Evolutionary conservation across 2,329 filamentous ascomycete species (phyloP), one percentile per base, ranked within the genome.

Genomic region (Aspergillus udagawae): DNA sequence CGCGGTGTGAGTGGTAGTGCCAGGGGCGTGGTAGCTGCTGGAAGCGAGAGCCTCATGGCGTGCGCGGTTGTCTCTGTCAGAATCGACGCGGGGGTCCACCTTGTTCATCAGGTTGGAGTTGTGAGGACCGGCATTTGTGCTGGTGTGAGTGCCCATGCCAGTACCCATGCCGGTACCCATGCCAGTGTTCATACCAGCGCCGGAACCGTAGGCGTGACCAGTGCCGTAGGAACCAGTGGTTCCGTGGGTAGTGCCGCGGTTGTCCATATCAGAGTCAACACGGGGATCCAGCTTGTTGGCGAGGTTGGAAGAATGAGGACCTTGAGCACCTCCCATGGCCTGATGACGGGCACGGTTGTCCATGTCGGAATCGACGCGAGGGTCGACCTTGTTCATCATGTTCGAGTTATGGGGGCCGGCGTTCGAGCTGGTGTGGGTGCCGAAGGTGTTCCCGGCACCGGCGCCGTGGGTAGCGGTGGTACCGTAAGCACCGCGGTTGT

Each of bases 251-350:
- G 63, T 58, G 12, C 60, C 59, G 55, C 65, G 62, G 45, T 63
- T 64, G 41, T 61, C 57, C 29, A 64, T 20, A 55, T 75, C 69
- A 21, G 65, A 72, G 57, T 77, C 69, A 8, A 76, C 71, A 45
- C 71, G 61, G 25, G 82, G 82, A 61, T 85, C 82, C 1, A 70
- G 64, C 35, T 80, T 79, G 69, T 84, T 85, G n/a, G 72, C 73
- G 3, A 73, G 3, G 49, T 76, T 75, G 25, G 73, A 76, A 56
- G 57, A 62, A 66, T 83, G 79, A 32, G 76, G 75, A 6, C 80
- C 79, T 6, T 60, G 51, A 7, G 56, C 49, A 25, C 59, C 59
- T 2, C 57, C 59, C 61, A 61, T 28, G 1, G 54, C 49, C n/a
- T 59, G 29, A n/a, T 59, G 59, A n/a, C 59, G 59, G 10, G 51